These are phyloP conservation scores for Kurtzmaniella quercitrusa DNA, from an alignment of 1,139 yeast genomes.

Conservation along the genomic window DNA sequence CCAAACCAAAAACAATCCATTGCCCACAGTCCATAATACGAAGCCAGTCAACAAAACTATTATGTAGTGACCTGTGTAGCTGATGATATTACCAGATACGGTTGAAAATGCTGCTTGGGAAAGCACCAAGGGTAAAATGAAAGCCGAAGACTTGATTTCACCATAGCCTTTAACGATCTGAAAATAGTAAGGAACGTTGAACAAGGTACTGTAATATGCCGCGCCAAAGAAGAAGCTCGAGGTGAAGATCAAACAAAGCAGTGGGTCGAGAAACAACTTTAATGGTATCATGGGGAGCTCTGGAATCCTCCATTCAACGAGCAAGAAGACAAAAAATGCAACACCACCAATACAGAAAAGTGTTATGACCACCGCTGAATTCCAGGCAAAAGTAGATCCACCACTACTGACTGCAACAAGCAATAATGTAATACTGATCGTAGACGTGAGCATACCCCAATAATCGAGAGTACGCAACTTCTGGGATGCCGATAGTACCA, in stretches of 20 bases:
- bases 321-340: constrained; percentile 34
- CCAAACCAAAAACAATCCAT: constrained; percentile 36
- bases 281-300: constrained; percentile 57
- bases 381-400: constrained; percentile 52
- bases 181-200: constrained; percentile 48
- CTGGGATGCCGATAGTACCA: constrained; percentile 24
- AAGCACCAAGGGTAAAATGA: constrained; percentile 41
- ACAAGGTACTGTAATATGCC: constrained; percentile 41
- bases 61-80: constrained; percentile 40
- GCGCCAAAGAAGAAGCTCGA: constrained; percentile 50
- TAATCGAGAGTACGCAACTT: constrained; percentile 45
- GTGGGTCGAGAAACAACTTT: constrained; percentile 35
- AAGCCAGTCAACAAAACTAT: constrained; percentile 41
- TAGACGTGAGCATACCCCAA: constrained; percentile 41
- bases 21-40: constrained; percentile 38
- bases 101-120: constrained; percentile 38
- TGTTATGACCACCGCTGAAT: constrained; percentile 43
- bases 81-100: constrained; percentile 41
- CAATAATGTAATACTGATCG: constrained; percentile 41
- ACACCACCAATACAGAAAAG: constrained; percentile 46
- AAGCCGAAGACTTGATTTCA: constrained; percentile 34
- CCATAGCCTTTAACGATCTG: constrained; percentile 44
- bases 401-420: constrained; percentile 55
- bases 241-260: constrained; percentile 36
- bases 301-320: constrained; percentile 49